Evolutionary conservation across 1,139 yeast species (phyloP), one percentile per base, ranked within the genome.

Genomic region (Geotrichum bryndzae): DNA sequence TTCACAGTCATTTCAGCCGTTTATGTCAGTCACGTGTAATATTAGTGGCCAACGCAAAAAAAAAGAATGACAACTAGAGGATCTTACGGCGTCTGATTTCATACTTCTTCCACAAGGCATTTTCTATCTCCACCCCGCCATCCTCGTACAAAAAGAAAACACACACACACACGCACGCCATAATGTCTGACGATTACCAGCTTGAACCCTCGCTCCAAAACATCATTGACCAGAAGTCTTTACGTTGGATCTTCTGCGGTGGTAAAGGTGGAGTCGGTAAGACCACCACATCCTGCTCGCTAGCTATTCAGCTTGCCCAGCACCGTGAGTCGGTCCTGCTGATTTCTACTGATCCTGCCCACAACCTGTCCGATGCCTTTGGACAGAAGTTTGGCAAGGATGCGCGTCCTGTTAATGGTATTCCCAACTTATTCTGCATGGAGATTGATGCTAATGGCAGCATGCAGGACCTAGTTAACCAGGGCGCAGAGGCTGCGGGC

Each of bases 261-360:
- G 99, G 99, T 70, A 94, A 94, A 80, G 99, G 99, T 74, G 99
- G 99, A 76, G 99, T 94, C 51, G 99, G 99, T 69, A 94, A 94
- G 75, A 94, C 99, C 68, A 94, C 99, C 54, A 90, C 97, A 2
- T 92, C 98, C 0, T 92, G 97, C 58, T 91, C 98, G 27, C 83
- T 94, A 68, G 96, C 99, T 33, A 89, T 92, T 64, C 98, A 94
- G 76, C 78, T 90, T 64, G 85, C 89, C 62, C 87, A 90, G 72
- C 94, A 95, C 59, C 74, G 83, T 38, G 92, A 90, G 67, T 86
- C 88, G 70, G 96, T 91, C 67, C 80, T 94, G 65, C 80, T 94
- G 70, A 94, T 94, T 69, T 92, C 98, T 35, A 94, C 99, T 0
- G 99, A 94, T 76, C 99, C 99, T 31, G 99, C 99, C 3, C 99